These are phyloP conservation scores for Polyplosphaeria fusca DNA, from an alignment of 495 filamentous ascomycete genomes.

Conservation along the genomic window DNA sequence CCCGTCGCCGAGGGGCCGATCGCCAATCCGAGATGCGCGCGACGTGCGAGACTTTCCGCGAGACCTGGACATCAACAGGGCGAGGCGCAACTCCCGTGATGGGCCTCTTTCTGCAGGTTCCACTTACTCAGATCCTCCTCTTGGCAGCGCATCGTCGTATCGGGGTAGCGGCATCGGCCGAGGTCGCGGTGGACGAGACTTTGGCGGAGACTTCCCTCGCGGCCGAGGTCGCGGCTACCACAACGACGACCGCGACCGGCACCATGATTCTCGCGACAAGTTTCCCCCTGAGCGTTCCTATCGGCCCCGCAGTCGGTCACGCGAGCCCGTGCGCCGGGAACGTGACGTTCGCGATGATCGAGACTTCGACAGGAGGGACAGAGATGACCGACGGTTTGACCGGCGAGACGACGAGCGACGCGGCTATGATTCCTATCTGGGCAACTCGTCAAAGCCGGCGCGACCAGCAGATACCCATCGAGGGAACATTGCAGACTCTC, in stretches of 20 bases:
- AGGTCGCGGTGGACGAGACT: constrained; percentile 50
- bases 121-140: constrained; percentile 61
- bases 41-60: constrained; percentile 38
- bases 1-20: constrained; percentile 45
- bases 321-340: constrained; percentile 33
- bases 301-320: constrained; percentile 32
- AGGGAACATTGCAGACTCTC: constrained; percentile 16
- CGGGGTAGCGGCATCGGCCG: constrained; percentile 55
- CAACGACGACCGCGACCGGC: constrained; percentile 59
- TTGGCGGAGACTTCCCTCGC: constrained; percentile 60
- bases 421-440: constrained; percentile 26
- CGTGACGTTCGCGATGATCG: constrained; percentile 39
- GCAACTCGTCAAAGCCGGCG: constrained; percentile 36
- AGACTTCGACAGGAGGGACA: constrained; percentile 36
- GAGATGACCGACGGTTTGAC: constrained; percentile 39
- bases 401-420: constrained; percentile 57
- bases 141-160: constrained; percentile 50
- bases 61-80: constrained; percentile 46
- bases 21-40: constrained; percentile 33
- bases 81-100: constrained; percentile 57
- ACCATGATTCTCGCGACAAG: constrained; percentile 19
- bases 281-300: constrained; percentile 8
- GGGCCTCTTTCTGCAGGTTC: constrained; percentile 68
- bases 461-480: constrained; percentile 35
- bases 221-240: constrained; percentile 51